Percentiles rank a stretch among this genome's conserved stretches.
Conservation (phyloP, 1,139 yeast genomes). For the Kurtzmaniella quercitrusa region DNA sequence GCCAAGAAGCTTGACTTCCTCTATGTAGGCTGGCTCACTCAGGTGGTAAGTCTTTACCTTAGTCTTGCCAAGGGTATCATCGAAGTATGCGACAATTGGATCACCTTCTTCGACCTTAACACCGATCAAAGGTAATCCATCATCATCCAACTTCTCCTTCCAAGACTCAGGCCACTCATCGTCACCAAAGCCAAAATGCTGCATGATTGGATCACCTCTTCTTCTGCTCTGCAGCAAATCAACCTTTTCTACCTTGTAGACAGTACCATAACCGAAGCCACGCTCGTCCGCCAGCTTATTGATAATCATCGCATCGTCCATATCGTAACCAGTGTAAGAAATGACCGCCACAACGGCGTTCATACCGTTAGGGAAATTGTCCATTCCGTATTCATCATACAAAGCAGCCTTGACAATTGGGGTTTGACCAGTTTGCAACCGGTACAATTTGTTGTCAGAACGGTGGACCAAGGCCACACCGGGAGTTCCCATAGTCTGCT, state of each 20-base stretch:
- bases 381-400: constrained; percentile 96
- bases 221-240: constrained; percentile 76
- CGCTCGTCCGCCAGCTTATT: constrained; percentile 97
- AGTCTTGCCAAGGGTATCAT: constrained; percentile 88
- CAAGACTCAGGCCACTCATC: constrained; percentile 92
- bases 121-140: constrained; percentile 92
- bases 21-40: constrained; percentile 90
- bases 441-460: constrained; percentile 90
- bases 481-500: constrained; percentile 99
- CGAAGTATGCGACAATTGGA: constrained; percentile 90
- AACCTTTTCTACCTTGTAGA: constrained; percentile 88
- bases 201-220: constrained; percentile 92
- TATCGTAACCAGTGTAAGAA: constrained; percentile 98
- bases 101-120: constrained; percentile 90
- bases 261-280: constrained; percentile 97
- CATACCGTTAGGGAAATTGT: constrained; percentile 96
- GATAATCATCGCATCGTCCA: constrained; percentile 99
- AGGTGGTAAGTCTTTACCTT: constrained; percentile 92
- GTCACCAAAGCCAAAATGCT: constrained; percentile 90
- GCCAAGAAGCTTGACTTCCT: constrained; percentile 89
- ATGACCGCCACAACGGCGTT: constrained; percentile 99
- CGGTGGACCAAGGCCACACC: constrained; percentile 93
- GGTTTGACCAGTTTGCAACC: constrained; percentile 93
- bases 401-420: constrained; percentile 94
- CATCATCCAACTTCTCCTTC: constrained; percentile 83